A percentile compares a stretch with the other conserved stretches of the same genome.
These are phyloP conservation scores for Elsinoe perseae DNA, from an alignment of 2,329 filamentous ascomycete species.

Conservation along the genomic window DNA sequence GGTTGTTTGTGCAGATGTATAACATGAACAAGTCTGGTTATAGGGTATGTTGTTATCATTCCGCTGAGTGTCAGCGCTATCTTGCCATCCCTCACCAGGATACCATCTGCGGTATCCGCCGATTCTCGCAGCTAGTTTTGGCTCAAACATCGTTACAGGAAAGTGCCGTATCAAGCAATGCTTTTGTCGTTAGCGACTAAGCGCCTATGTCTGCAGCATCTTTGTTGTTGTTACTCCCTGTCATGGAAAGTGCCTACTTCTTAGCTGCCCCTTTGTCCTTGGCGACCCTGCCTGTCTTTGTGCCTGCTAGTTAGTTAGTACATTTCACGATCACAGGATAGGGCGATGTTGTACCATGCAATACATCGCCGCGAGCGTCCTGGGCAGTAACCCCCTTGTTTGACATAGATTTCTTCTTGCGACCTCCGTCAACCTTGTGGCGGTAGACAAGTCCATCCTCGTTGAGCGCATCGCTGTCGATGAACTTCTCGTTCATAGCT, in stretches of 20 bases:
- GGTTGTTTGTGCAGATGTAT: too few species aligned
- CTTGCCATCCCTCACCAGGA: too few species aligned
- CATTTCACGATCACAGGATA: not conserved
- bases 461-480: not conserved
- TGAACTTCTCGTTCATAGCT: not conserved
- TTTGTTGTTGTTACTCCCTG: not conserved
- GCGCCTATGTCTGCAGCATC: not conserved
- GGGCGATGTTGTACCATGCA: not conserved
- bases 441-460: not conserved
- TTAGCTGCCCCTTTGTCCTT: not conserved
- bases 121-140: too few species aligned
- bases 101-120: too few species aligned
- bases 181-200: not conserved
- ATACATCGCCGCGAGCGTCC: not conserved
- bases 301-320: not conserved
- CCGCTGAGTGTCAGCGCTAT: too few species aligned
- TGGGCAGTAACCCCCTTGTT: not conserved
- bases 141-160: too few species aligned
- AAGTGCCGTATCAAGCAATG: too few species aligned
- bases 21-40: too few species aligned
- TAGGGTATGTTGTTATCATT: too few species aligned
- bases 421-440: not conserved
- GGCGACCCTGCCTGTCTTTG: not conserved
- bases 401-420: too few species aligned
- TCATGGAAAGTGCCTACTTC: not conserved